phyloP scores from a whole-genome alignment of 2,329 filamentous ascomycete species.

The Neonectria punicea region DNA sequence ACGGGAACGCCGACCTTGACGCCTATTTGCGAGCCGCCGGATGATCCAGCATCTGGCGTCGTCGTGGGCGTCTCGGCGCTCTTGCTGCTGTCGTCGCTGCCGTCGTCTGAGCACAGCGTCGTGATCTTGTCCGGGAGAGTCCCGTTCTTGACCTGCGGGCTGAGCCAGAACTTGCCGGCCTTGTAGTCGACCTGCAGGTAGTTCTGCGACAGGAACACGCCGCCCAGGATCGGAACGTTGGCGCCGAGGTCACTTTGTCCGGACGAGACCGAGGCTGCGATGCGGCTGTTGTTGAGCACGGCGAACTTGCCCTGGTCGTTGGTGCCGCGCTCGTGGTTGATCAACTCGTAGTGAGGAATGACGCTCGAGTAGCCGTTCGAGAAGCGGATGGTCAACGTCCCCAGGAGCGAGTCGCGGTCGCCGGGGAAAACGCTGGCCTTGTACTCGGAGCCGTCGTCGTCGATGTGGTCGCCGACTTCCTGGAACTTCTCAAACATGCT shows the following conservation, averaged over 20 bases:
- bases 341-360: conserved; percentile 21
- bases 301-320: conserved; percentile 18
- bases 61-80: not conserved
- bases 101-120: not conserved
- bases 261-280: conserved; percentile 9
- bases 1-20: conserved; percentile 22
- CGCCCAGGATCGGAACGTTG: conserved; percentile 16
- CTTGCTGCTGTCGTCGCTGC: not conserved
- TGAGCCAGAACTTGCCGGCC: conserved; percentile 18
- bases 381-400: conserved; percentile 9
- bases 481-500: conserved; percentile 24
- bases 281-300: conserved; percentile 17
- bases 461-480: conserved; percentile 15
- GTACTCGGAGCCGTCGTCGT: conserved; percentile 12
- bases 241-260: conserved; percentile 17
- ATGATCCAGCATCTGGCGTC: not conserved
- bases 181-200: conserved; percentile 17
- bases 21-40: not conserved
- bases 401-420: conserved; percentile 10
- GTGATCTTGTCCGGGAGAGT: conserved; percentile 13
- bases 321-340: conserved; percentile 22
- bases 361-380: conserved; percentile 19
- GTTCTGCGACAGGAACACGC: conserved; percentile 20
- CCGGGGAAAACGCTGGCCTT: conserved; percentile 3
- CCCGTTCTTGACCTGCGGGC: conserved; percentile 18